phyloP scores from a whole-genome alignment of 1,284 basidiomycete species.

The Sanghuangporus baumii region DNA sequence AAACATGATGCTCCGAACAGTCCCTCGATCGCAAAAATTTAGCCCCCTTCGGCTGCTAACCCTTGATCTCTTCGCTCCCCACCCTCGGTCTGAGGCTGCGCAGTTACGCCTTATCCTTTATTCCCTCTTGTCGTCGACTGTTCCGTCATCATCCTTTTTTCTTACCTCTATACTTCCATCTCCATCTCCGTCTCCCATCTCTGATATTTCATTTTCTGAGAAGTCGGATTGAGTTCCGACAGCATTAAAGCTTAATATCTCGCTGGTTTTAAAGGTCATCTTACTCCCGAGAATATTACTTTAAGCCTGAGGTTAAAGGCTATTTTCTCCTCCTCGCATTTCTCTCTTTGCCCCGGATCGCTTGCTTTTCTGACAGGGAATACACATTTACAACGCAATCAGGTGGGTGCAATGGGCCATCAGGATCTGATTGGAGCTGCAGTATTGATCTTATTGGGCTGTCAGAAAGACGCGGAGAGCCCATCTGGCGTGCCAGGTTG shows the following conservation, averaged over 20 bases:
- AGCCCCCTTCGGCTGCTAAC: background rate
- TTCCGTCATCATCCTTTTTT: background rate
- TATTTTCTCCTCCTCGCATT: background rate
- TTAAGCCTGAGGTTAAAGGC: background rate
- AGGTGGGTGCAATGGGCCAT: background rate
- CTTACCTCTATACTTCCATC: background rate
- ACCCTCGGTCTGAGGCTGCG: no score
- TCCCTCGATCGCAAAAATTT: background rate
- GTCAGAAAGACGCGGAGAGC: no score
- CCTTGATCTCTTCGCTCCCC: background rate
- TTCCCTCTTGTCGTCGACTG: background rate
- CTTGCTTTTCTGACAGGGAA: background rate
- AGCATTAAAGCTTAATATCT: background rate
- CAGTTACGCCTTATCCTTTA: background rate
- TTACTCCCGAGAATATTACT: background rate
- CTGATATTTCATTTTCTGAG: background rate
- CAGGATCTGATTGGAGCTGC: background rate
- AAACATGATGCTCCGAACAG: background rate
- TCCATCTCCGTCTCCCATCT: background rate
- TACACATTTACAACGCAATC: background rate
- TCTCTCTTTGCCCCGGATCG: background rate
- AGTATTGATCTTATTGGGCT: no score
- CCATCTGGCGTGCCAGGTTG: no score
- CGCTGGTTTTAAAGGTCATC: background rate
- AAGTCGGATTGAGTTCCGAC: background rate